Conservation (phyloP, 2,329 filamentous ascomycete genomes). For the Apiospora hydei region DNA sequence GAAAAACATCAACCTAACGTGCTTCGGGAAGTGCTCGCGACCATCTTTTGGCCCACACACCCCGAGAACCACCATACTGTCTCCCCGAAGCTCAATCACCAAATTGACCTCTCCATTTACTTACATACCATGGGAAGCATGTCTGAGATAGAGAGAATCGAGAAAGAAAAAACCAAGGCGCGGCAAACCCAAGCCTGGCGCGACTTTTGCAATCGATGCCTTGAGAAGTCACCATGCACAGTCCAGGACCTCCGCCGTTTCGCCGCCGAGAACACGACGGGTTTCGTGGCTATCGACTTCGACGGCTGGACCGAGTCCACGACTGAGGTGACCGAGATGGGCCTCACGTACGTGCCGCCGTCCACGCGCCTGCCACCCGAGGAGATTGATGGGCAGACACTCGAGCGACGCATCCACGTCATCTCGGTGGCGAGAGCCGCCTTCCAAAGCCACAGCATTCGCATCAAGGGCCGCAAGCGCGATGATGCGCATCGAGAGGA, state of each 20-base stretch:
- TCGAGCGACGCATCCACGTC: background rate
- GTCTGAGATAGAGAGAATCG: background rate
- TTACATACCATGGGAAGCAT: background rate
- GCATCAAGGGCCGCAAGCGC: background rate
- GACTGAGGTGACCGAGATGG: background rate
- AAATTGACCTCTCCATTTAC: background rate
- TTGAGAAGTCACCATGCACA: background rate
- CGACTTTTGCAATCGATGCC: background rate
- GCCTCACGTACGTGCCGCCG: background rate
- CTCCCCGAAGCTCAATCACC: background rate
- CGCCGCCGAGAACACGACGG: background rate
- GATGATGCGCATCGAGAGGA: background rate
- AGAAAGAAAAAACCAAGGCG: background rate
- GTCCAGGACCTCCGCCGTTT: background rate
- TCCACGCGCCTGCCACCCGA: background rate
- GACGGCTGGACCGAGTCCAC: background rate
- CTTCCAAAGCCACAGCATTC: background rate
- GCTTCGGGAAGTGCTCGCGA: too few species aligned
- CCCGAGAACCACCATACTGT: too few species aligned
- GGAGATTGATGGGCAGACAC: background rate
- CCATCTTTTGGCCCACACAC: too few species aligned
- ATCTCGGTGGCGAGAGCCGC: background rate
- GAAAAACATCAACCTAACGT: too few species aligned
- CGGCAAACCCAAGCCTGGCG: background rate
- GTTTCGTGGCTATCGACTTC: background rate